These are phyloP conservation scores for Russula abietina DNA, from an alignment of 768 basidiomycete species.

Conservation along the genomic window DNA sequence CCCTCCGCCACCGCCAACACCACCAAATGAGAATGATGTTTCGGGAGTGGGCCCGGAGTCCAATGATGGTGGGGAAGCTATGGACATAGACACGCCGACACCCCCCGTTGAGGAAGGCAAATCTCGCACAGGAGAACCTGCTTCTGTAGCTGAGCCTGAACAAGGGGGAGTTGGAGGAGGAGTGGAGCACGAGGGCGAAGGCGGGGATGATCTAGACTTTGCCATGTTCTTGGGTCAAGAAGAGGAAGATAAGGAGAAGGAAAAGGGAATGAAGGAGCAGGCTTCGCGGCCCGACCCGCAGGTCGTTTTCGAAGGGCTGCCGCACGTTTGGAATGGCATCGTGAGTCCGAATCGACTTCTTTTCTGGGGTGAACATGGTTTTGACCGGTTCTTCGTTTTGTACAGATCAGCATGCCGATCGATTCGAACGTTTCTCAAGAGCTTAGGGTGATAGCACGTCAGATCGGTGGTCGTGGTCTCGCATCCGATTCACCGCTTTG, in stretches of 20 bases:
- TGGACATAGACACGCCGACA: constrained; percentile 10
- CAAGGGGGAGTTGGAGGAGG: constrained; percentile 18
- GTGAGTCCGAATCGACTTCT: constrained; percentile 36
- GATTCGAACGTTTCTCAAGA: constrained; percentile 66
- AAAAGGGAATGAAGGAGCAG: constrained; percentile 1
- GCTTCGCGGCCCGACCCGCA: constrained; percentile 20
- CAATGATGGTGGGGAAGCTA: not conserved
- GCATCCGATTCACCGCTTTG: constrained; percentile 56
- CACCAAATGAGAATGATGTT: constrained; percentile 33
- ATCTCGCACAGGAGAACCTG: not conserved
- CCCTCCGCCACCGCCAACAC: constrained; percentile 28
- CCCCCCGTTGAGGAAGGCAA: constrained; percentile 5
- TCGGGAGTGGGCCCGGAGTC: not conserved
- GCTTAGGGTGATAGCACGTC: constrained; percentile 61
- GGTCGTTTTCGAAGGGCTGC: constrained; percentile 48
- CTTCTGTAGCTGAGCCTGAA: not conserved
- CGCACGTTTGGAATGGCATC: constrained; percentile 69
- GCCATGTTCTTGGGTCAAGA: constrained; percentile 67
- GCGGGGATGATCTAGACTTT: constrained; percentile 57
- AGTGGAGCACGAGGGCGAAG: constrained; percentile 42
- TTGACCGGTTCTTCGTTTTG: not conserved
- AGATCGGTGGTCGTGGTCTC: constrained; percentile 69
- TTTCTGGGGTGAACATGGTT: not conserved
- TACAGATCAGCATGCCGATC: constrained; percentile 72
- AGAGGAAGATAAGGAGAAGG: constrained; percentile 37